phyloP scores from a whole-genome alignment of 306 rosid genomes.

The Cucumis melo region DNA sequence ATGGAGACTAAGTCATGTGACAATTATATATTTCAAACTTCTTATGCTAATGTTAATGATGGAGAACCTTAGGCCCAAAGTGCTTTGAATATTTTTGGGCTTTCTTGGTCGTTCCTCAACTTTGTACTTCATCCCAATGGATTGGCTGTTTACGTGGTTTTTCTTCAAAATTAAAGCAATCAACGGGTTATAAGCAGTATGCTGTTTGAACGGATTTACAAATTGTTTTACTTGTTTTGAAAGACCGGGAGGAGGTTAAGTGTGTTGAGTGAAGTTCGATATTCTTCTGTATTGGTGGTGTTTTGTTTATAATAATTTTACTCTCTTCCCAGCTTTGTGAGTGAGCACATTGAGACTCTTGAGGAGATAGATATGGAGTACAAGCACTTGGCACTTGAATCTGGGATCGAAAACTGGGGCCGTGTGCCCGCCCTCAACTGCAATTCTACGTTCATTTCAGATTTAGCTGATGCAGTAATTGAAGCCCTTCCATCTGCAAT shows the following conservation, averaged over 20 bases:
- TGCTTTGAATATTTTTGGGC: too few relatives aligned
- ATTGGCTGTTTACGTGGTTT: background rate
- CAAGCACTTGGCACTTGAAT: constrained; percentile 77
- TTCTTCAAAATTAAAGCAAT: background rate
- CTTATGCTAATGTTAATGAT: background rate
- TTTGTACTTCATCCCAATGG: background rate
- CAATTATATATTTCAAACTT: background rate
- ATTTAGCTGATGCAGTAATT: constrained; percentile 82
- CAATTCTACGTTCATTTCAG: constrained; percentile 71
- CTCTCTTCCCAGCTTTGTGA: constrained; percentile 61
- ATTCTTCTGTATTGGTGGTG: background rate
- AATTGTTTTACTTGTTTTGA: background rate
- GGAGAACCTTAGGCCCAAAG: background rate
- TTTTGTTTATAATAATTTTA: background rate
- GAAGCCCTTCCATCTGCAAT: constrained; percentile 91
- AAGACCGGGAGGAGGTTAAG: background rate
- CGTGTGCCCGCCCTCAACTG: constrained; percentile 95
- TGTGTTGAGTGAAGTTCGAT: background rate
- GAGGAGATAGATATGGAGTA: constrained; percentile 99
- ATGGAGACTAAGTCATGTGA: background rate
- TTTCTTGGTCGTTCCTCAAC: too few relatives aligned
- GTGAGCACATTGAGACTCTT: constrained; percentile 97
- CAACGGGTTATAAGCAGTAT: background rate
- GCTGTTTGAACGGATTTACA: background rate
- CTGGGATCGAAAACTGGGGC: constrained; percentile 89